phyloP scores from a whole-genome alignment of 306 rosid species.

The Fagus sylvatica region DNA sequence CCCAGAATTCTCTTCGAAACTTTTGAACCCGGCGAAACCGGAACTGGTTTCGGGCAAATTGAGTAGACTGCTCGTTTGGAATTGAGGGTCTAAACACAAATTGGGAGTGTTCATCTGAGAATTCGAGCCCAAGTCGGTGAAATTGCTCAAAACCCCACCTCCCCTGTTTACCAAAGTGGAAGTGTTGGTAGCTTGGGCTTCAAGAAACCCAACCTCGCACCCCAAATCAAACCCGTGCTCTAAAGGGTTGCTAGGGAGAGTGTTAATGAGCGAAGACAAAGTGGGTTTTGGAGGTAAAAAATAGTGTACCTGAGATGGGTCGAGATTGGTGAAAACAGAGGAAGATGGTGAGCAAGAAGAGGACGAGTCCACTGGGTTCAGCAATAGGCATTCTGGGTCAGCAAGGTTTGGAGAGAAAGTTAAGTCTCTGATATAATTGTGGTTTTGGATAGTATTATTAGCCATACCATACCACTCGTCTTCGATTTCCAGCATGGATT shows the following conservation, averaged over 20 bases:
- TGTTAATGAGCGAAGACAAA: constrained; percentile 52
- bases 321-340: constrained; percentile 54
- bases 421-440: constrained; percentile 38
- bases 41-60: constrained; percentile 24
- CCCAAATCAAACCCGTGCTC: constrained; percentile 54
- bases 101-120: constrained; percentile 38
- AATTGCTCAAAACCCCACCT: constrained; percentile 25
- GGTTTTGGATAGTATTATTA: constrained; percentile 33
- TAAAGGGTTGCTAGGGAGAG: constrained; percentile 36
- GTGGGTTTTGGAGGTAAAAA: constrained; percentile 58
- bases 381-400: constrained; percentile 42
- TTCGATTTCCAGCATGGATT: constrained; percentile 63
- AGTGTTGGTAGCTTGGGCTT: constrained; percentile 46
- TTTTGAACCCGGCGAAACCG: constrained; percentile 45
- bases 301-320: constrained; percentile 63
- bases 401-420: constrained; percentile 44
- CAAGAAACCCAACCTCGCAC: constrained; percentile 52
- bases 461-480: constrained; percentile 64
- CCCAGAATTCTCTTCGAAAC: constrained; percentile 39
- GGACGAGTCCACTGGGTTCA: constrained; percentile 63
- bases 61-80: constrained; percentile 22
- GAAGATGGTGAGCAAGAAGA: constrained; percentile 75
- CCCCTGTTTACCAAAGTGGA: constrained; percentile 21
- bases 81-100: constrained; percentile 32
- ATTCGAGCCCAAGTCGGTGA: constrained; percentile 37